A percentile compares a stretch with the other conserved stretches of the same genome.
Conservation (phyloP, 2,329 filamentous ascomycete genomes). For the Endoconidiophora polonica region DNA sequence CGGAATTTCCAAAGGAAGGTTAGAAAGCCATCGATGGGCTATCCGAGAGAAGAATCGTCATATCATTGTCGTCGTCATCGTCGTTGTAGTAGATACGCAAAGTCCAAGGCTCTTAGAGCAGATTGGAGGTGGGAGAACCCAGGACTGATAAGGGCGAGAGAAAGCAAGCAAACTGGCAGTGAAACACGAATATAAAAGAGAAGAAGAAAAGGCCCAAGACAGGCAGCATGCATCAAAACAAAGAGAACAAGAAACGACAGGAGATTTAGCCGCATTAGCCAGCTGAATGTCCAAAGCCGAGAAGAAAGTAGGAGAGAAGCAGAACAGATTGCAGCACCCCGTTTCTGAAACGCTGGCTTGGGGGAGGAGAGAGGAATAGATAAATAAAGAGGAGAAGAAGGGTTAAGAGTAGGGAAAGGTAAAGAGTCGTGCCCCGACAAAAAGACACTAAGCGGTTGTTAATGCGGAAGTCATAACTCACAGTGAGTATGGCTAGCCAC, state of each 20-base stretch:
- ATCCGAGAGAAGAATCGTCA: constrained; percentile 3
- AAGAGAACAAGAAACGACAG: not conserved
- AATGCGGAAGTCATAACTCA: too few species aligned
- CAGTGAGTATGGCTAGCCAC: too few species aligned
- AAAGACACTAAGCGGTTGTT: too few species aligned
- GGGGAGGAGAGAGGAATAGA: too few species aligned
- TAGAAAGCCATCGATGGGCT: too few species aligned
- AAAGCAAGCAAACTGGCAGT: constrained; percentile 1
- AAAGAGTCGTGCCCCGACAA: not conserved
- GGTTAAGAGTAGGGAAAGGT: not conserved
- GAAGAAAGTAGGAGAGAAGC: not conserved
- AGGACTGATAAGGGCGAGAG: constrained; percentile 11
- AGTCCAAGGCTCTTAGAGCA: not conserved
- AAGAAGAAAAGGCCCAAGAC: not conserved
- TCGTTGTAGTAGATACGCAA: not conserved
- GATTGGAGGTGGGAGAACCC: not conserved
- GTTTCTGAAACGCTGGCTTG: too few species aligned
- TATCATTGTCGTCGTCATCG: constrained; percentile 5
- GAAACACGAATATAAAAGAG: not conserved
- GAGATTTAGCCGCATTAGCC: not conserved
- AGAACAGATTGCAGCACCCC: not conserved
- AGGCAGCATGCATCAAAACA: not conserved
- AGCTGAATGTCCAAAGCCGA: not conserved
- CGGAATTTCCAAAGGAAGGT: too few species aligned
- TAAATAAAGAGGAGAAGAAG: not conserved